Evolutionary conservation across 2,329 filamentous ascomycete genomes (phyloP).

Genomic region (Emmonsiellopsis sp.): DNA sequence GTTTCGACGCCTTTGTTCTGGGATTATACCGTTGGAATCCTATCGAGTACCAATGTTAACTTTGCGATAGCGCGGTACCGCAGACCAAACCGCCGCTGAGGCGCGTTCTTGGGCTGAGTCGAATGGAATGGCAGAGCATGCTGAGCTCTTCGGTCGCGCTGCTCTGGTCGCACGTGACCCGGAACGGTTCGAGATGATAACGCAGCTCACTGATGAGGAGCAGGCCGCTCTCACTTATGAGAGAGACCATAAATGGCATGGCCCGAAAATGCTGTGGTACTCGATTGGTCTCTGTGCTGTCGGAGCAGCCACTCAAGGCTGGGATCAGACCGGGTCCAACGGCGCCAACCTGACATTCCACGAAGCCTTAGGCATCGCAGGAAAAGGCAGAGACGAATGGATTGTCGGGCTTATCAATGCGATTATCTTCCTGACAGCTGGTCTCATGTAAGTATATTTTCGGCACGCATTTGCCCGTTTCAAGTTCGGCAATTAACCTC

Average conservation of each 20-base stretch:
- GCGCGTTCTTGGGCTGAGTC: background rate
- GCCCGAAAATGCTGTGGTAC: slow-evolving; percentile 27
- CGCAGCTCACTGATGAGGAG: slow-evolving; percentile 47
- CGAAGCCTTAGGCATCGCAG: slow-evolving; percentile 23
- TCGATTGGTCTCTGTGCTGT: slow-evolving; percentile 34
- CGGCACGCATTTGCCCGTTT: slow-evolving; percentile 4
- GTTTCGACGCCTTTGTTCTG: background rate
- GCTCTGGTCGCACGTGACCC: slow-evolving; percentile 66
- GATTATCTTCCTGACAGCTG: slow-evolving; percentile 32
- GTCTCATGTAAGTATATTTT: slow-evolving; percentile 24
- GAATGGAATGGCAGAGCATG: background rate
- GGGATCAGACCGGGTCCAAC: slow-evolving; percentile 41
- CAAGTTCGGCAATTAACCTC: background rate
- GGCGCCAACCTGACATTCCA: slow-evolving; percentile 38
- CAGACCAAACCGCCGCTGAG: background rate
- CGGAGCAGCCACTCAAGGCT: slow-evolving; percentile 35
- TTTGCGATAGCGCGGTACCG: background rate
- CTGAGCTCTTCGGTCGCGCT: slow-evolving; percentile 34
- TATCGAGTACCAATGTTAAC: background rate
- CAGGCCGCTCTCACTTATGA: slow-evolving; percentile 34
- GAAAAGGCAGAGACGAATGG: slow-evolving; percentile 26
- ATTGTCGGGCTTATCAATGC: slow-evolving; percentile 38
- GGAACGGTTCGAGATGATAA: slow-evolving; percentile 50
- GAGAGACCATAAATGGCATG: slow-evolving; percentile 27
- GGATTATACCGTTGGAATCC: background rate